Base-by-base conservation (phyloP, 2,329 filamentous ascomycete species). In the Colletotrichum karsti region DNA sequence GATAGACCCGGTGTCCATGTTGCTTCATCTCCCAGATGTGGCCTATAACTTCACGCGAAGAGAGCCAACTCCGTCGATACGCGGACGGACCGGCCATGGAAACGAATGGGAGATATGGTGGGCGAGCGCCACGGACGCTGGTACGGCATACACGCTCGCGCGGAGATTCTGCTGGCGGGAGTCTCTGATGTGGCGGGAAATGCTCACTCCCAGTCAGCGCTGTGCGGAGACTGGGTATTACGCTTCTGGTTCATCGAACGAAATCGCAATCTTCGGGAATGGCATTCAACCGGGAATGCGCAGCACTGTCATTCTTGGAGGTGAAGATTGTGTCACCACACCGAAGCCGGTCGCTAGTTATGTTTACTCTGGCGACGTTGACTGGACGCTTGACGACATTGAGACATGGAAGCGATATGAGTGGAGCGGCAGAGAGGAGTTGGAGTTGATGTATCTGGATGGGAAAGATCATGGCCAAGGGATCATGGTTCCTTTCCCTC, bases 81-180 rank as follows among this genome's bases (percentile, higher is more conserved):
- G 64, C 22, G 64, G 59, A 3, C 28, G 59, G 18, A 63, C 64
- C 1, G 79, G 72, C 74, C 79, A 66, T 66, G 90, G 91, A 9
- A 92, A 91, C 69, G 90, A 93, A 76, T 90, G 88, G 81, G 87
- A 91, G 74, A 79, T 93, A 9, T 80, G 93, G n/a, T 91, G 88
- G 83, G 93, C 91, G 72, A 92, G 92, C 75, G 91, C 89, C 6
- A 90, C 85, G 62, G 91, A 93, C 71, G 87, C 90, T 28, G 89
- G 89, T 3, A 88, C 92, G 2, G 86, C 91, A 7, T 84, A 91
- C 62, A 88, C 87, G 8, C 80, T 93, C 1, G 87, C 85, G 0
- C 81, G 91, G 3, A 85, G 90, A 72, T 92, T 93, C 78, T 92
- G 92, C 79, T 93, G 91, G 92, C 83, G 84, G 22, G 85, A 93